These are phyloP conservation scores for Cyclotella choctawhatcheeana DNA, from an alignment of 108 stramenopile genomes.

Conservation along the genomic window DNA sequence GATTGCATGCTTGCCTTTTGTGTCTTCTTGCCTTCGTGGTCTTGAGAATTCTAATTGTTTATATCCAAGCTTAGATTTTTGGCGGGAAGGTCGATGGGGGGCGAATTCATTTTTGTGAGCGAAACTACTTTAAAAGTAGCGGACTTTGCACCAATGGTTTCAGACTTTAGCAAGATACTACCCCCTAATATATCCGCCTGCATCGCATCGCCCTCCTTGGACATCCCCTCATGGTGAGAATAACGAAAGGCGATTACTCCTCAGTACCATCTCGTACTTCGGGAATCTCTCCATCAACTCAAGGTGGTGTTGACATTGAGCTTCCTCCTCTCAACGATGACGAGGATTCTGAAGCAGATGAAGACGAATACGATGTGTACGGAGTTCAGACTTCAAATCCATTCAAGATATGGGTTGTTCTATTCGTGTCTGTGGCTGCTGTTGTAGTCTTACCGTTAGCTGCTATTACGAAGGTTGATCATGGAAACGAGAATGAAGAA, in stretches of 20 bases:
- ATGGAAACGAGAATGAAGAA: background rate
- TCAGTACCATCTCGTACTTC: constrained; percentile 6
- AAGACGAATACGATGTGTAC: constrained; percentile 23
- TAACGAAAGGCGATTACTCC: constrained; percentile 15
- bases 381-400: background rate
- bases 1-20: no score
- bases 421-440: background rate
- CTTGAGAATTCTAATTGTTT: no score
- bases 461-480: background rate
- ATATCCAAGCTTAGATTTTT: no score
- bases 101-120: no score
- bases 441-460: background rate
- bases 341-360: background rate
- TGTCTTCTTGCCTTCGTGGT: no score
- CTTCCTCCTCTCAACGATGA: background rate
- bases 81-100: no score
- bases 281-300: constrained; percentile 5
- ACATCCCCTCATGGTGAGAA: no score
- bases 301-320: constrained; percentile 1
- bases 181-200: no score
- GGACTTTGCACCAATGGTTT: no score
- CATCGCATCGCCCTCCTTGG: no score
- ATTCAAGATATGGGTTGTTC: background rate
- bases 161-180: no score
- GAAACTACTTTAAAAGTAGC: no score